These are phyloP conservation scores for Clarireedia paspali DNA, from an alignment of 2,329 filamentous ascomycete genomes.

Conservation along the genomic window DNA sequence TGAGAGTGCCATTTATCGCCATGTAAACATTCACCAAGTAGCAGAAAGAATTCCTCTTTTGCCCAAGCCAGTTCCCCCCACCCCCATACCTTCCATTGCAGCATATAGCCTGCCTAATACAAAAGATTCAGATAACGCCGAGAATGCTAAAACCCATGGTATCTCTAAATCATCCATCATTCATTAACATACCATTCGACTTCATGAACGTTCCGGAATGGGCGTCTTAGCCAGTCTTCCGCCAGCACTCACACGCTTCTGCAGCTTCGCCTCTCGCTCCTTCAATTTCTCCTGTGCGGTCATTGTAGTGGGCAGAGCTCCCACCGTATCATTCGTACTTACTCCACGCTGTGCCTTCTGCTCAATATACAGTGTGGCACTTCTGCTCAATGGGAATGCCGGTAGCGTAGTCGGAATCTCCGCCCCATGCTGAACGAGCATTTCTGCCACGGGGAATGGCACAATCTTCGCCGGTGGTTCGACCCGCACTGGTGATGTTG, in stretches of 20 bases:
- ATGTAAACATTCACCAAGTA: not conserved
- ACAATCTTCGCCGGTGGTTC: constrained; percentile 40
- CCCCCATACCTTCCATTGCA: not conserved
- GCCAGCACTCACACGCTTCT: constrained; percentile 73
- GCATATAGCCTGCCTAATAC: constrained; percentile 1
- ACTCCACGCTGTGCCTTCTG: constrained; percentile 53
- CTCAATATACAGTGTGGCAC: constrained; percentile 78
- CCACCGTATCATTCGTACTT: constrained; percentile 46
- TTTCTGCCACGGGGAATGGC: constrained; percentile 82
- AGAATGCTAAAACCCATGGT: constrained; percentile 27
- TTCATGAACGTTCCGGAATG: constrained; percentile 25
- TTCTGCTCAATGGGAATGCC: constrained; percentile 74
- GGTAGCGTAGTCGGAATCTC: constrained; percentile 71
- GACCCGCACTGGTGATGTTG: constrained; percentile 34
- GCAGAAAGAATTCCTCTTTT: not conserved
- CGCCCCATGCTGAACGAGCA: constrained; percentile 88
- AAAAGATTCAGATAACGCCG: constrained; percentile 22
- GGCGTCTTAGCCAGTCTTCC: constrained; percentile 52
- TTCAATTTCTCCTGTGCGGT: constrained; percentile 43
- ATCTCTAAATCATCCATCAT: constrained; percentile 27
- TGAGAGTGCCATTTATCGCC: too few species aligned
- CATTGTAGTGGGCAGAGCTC: constrained; percentile 49
- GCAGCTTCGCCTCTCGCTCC: constrained; percentile 61
- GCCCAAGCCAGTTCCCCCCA: not conserved
- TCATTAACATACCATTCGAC: constrained; percentile 16